A percentile compares a stretch with the other conserved stretches of the same genome.
These are phyloP conservation scores for Brasilioporus rufonigricans DNA, from an alignment of 768 basidiomycete genomes.

Conservation along the genomic window DNA sequence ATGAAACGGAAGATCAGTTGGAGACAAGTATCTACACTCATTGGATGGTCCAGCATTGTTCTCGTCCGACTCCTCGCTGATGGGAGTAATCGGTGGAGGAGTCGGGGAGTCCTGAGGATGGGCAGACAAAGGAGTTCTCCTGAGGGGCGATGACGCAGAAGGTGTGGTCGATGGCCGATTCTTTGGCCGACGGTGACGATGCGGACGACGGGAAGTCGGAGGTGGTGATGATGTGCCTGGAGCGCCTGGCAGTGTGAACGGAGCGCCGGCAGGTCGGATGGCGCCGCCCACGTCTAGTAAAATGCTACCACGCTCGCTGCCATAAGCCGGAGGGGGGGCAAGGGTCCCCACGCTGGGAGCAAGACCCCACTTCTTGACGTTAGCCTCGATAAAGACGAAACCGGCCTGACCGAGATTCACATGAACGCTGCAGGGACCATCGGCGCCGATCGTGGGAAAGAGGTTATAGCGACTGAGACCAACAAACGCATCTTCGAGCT, in stretches of 20 bases:
- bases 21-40: slow-evolving; percentile 53
- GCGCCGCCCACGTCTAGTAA: slow-evolving; percentile 78
- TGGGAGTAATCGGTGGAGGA: slow-evolving; percentile 74
- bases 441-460: slow-evolving; percentile 96
- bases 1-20: slow-evolving; percentile 64
- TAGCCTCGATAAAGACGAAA: slow-evolving; percentile 99
- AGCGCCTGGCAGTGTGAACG: slow-evolving; percentile 26
- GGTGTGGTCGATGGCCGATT: slow-evolving; percentile 37
- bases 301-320: slow-evolving; percentile 94
- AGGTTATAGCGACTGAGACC: slow-evolving; percentile 90
- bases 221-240: slow-evolving; percentile 46
- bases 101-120: slow-evolving; percentile 48
- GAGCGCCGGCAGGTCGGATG: slow-evolving; percentile 35
- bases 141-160: slow-evolving; percentile 64
- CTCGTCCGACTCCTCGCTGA: slow-evolving; percentile 61
- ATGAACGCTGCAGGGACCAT: slow-evolving; percentile 94
- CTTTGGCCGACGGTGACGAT: slow-evolving; percentile 57
- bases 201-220: slow-evolving; percentile 51
- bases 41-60: slow-evolving; percentile 50
- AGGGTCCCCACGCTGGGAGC: slow-evolving; percentile 97
- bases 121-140: slow-evolving; percentile 45
- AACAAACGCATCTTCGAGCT: slow-evolving; percentile 93
- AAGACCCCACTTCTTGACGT: slow-evolving; percentile 99
- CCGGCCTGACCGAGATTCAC: slow-evolving; percentile 98
- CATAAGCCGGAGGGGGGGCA: slow-evolving; percentile 97